phyloP scores from a whole-genome alignment of 139 green algal species.

The Yamagishiella unicocca region DNA sequence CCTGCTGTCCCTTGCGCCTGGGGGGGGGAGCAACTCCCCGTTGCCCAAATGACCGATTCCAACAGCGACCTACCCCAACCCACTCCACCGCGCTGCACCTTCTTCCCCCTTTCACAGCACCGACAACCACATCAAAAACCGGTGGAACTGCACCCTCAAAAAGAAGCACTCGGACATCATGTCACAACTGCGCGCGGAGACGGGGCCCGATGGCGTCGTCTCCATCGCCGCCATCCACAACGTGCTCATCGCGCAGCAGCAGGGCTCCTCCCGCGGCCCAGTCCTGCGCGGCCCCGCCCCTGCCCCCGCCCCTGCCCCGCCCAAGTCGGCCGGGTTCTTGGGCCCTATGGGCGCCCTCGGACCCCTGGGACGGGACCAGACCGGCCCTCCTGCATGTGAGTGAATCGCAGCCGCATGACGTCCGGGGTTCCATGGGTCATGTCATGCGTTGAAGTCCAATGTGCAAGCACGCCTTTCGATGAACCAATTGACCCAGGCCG shows the following conservation, averaged over 20 bases:
- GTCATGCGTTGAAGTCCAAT: too few species aligned
- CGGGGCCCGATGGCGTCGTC: constrained; percentile 22
- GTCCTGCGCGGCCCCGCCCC: neutral
- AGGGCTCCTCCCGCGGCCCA: neutral
- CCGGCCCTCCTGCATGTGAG: neutral
- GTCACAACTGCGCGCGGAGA: neutral
- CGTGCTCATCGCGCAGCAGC: constrained; percentile 27
- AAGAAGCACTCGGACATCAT: constrained; percentile 45
- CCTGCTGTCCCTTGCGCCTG: too few species aligned
- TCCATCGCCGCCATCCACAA: constrained; percentile 46
- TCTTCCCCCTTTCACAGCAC: neutral
- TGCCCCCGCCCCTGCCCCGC: neutral
- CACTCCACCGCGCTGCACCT: neutral
- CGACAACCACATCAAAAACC: constrained; percentile 50
- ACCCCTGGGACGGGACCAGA: neutral
- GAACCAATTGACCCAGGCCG: too few species aligned
- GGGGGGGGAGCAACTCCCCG: too few species aligned
- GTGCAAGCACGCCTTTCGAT: too few species aligned
- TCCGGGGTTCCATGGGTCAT: too few species aligned
- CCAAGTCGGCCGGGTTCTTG: neutral
- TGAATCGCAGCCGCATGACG: too few species aligned
- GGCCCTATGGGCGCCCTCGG: neutral
- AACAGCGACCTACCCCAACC: too few species aligned
- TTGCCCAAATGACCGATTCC: too few species aligned
- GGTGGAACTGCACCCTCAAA: constrained; percentile 48